Conservation (phyloP, 768 basidiomycete species). For the Mycena metata region DNA sequence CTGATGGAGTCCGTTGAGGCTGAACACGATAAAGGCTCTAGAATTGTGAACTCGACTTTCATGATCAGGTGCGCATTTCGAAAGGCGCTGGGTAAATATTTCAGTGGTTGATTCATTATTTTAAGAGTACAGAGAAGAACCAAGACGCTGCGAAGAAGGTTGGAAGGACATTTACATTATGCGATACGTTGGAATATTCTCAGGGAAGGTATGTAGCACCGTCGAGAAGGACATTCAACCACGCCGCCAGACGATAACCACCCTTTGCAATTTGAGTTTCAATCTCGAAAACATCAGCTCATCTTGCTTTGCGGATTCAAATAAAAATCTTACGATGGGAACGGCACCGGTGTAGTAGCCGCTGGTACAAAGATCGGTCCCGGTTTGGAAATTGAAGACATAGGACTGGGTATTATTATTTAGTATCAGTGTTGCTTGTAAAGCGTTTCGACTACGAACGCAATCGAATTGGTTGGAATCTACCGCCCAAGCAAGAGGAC, state of each 20-base stretch:
- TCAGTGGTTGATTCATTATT: no score
- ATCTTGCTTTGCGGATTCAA: no score
- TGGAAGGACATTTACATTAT: no score
- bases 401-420: slow-evolving; percentile 46
- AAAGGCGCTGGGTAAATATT: no score
- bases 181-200: slow-evolving; percentile 23
- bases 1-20: no score
- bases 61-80: no score
- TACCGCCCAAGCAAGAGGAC: slow-evolving; percentile 62
- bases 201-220: slow-evolving; percentile 53
- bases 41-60: no score
- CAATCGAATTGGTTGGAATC: slow-evolving; percentile 63
- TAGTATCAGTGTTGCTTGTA: background rate
- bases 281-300: slow-evolving; percentile 46
- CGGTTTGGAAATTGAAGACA: slow-evolving; percentile 57
- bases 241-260: slow-evolving; percentile 63
- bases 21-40: no score
- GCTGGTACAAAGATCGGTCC: slow-evolving; percentile 61
- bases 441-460: slow-evolving; percentile 38
- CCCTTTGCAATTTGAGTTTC: slow-evolving; percentile 62
- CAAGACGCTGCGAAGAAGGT: no score
- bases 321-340: slow-evolving; percentile 47
- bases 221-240: slow-evolving; percentile 65
- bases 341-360: slow-evolving; percentile 53
- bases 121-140: no score